A percentile compares a stretch with the other conserved stretches of the same genome.
phyloP scores from a whole-genome alignment of 1,139 yeast genomes.

The Pichia inconspicua region DNA sequence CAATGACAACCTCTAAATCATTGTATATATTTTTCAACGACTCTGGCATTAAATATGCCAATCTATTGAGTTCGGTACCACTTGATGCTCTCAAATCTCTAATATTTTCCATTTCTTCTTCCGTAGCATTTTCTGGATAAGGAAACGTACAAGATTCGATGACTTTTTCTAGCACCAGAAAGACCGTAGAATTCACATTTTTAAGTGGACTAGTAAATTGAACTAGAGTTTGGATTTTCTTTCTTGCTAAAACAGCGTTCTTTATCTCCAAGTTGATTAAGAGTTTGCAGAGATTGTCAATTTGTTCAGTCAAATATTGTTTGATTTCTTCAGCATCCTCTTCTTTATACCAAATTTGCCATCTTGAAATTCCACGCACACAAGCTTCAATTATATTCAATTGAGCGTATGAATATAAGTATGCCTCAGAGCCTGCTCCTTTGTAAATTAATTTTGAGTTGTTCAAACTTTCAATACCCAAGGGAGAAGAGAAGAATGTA shows the following conservation, averaged over 20 bases:
- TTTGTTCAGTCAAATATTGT: slow-evolving; percentile 49
- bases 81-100: slow-evolving; percentile 86
- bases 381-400: slow-evolving; percentile 84
- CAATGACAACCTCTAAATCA: slow-evolving; percentile 76
- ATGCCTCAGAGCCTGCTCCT: slow-evolving; percentile 58
- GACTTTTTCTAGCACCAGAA: slow-evolving; percentile 78
- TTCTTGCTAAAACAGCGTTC: slow-evolving; percentile 75
- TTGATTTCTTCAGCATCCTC: slow-evolving; percentile 56
- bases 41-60: slow-evolving; percentile 93
- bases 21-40: slow-evolving; percentile 71
- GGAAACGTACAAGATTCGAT: slow-evolving; percentile 82
- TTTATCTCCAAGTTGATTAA: slow-evolving; percentile 66
- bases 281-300: slow-evolving; percentile 72
- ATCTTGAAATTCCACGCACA: slow-evolving; percentile 87
- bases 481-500: slow-evolving; percentile 61
- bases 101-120: slow-evolving; percentile 71
- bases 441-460: slow-evolving; percentile 46
- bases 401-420: slow-evolving; percentile 72
- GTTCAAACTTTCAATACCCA: slow-evolving; percentile 60
- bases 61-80: slow-evolving; percentile 88
- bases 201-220: slow-evolving; percentile 90
- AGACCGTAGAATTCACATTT: slow-evolving; percentile 60
- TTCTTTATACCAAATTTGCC: slow-evolving; percentile 83
- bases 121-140: slow-evolving; percentile 57
- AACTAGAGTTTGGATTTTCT: slow-evolving; percentile 88